A percentile compares a stretch with the other conserved stretches of the same genome.
These are phyloP conservation scores for Cryptosporidium sp. DNA, from an alignment of 169 alveolate species.

Conservation along the genomic window DNA sequence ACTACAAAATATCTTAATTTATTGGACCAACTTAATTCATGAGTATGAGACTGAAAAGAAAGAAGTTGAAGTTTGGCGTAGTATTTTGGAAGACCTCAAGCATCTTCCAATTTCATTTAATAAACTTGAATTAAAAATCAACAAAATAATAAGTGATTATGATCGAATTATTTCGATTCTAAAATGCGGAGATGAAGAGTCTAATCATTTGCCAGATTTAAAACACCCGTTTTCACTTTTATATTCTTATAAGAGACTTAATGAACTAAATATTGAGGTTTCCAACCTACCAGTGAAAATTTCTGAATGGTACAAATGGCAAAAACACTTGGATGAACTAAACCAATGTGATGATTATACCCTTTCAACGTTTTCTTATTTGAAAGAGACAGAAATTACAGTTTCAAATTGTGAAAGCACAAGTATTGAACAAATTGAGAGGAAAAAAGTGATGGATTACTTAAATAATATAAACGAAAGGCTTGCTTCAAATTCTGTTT, in stretches of 20 bases:
- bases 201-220: not conserved
- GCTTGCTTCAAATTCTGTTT: slow-evolving; percentile 17
- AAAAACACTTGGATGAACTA: slow-evolving; percentile 30
- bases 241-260: slow-evolving; percentile 23
- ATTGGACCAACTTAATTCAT: slow-evolving; percentile 15
- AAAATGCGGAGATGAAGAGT: slow-evolving; percentile 2
- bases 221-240: slow-evolving; percentile 48
- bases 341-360: slow-evolving; percentile 7
- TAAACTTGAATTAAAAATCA: slow-evolving; percentile 29
- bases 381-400: not conserved
- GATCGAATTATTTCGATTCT: slow-evolving; percentile 1
- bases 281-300: slow-evolving; percentile 30
- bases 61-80: slow-evolving; percentile 25
- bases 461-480: not conserved
- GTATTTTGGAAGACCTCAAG: slow-evolving; percentile 26
- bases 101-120: slow-evolving; percentile 33
- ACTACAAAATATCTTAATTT: slow-evolving; percentile 27
- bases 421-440: slow-evolving; percentile 9
- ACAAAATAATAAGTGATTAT: slow-evolving; percentile 21
- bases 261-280: not conserved
- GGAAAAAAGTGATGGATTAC: not conserved
- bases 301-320: slow-evolving; percentile 57
- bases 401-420: not conserved
- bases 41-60: slow-evolving; percentile 11
- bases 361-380: slow-evolving; percentile 13